Evolutionary conservation across 768 basidiomycete genomes (phyloP), one percentile per base, ranked within the genome.

Genomic region (Pleurotus sapidus): DNA sequence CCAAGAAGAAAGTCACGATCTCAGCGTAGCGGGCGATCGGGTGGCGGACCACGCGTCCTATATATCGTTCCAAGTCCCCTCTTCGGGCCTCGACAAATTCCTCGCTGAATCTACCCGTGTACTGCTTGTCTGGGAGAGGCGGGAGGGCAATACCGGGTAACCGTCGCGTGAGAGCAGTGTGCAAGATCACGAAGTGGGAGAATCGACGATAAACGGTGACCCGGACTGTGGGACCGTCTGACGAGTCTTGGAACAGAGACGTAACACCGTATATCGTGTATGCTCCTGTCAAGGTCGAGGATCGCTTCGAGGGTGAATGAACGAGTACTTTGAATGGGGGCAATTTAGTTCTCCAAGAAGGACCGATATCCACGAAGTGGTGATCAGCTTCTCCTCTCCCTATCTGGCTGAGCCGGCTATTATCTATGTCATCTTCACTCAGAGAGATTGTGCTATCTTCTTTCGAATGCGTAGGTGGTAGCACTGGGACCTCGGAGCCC

Each of bases 121-220:
- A 92, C 61, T 90, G 88, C 65, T 93, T 93, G 67, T 92, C 91
- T 0, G 93, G 93, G 6, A 95, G 77, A 0, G 90, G 88, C 0
- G 93, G 91, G 2, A 95, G 75, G 3, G 84, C 85, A 25, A 94
- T 83, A 0, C 89, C 89, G 5, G 90, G 89, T 3, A 93, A 80
- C 6, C 86, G 77, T 20, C 84, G 76, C 17, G 79, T 76, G 48
- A 95, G 72, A 7, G 87, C 84, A 2, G 87, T 84, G 61, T 93
- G 88, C 27, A 95, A 77, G 49, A 86, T 78, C 24, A 87, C 84
- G 63, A 95, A 95, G 58, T 94, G 89, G 3, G 91, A 92, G 72
- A 90, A 95, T 5, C 93, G 86, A 9, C 93, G 80, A 38, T 88
- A 77, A 38, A 94, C 92, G 0, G 88, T 92, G 59, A 93, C 81